Percentiles rank a stretch among this genome's conserved stretches.
Conservation (phyloP, 2,329 filamentous ascomycete species). For the Calonectria ilicicola region DNA sequence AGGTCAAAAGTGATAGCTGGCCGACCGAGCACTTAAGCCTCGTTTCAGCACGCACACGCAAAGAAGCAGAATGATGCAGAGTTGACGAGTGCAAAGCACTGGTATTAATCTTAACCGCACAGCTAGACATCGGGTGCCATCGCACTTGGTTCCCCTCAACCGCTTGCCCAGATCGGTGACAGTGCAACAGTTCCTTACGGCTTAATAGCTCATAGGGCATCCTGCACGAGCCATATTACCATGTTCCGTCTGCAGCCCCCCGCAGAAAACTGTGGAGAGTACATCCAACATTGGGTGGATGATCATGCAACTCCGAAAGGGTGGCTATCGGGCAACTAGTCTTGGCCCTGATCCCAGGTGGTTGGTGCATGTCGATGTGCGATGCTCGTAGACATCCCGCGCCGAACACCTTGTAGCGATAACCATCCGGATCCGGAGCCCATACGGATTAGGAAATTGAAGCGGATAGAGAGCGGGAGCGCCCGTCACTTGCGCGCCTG, state of each 20-base stretch:
- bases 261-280: conserved; percentile 1
- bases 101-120: neutral
- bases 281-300: neutral
- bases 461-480: conserved; percentile 37
- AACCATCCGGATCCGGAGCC: conserved; percentile 30
- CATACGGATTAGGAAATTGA: conserved; percentile 30
- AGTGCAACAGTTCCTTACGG: conserved; percentile 27
- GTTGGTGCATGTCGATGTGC: conserved; percentile 27
- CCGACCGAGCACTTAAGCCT: neutral
- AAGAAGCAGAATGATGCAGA: neutral
- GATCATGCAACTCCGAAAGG: conserved; percentile 4
- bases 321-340: conserved; percentile 27
- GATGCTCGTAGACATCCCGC: conserved; percentile 34
- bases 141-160: conserved; percentile 12
- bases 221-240: conserved; percentile 28
- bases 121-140: neutral
- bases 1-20: neutral
- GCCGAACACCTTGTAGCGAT: conserved; percentile 25
- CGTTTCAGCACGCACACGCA: neutral
- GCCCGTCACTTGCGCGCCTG: conserved; percentile 42
- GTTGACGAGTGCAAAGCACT: neutral
- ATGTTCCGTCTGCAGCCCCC: conserved; percentile 17
- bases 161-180: conserved; percentile 22
- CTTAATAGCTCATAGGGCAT: conserved; percentile 27
- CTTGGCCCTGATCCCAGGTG: conserved; percentile 22